Conservation (phyloP, 805 yeast genomes). For the Torulaspora indica region DNA sequence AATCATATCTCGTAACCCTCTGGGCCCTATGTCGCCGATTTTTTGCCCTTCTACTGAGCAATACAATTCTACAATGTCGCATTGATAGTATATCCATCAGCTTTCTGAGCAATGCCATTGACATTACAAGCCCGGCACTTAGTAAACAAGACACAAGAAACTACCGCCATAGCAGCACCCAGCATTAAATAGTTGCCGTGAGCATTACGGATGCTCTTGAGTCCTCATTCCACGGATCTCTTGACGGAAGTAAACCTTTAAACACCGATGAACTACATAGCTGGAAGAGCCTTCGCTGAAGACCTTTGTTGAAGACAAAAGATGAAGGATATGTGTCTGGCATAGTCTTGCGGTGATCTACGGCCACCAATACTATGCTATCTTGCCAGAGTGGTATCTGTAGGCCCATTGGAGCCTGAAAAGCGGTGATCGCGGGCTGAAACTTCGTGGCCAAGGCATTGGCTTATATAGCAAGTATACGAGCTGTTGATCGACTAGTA, state of each 20-base stretch:
- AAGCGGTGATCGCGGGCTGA: too few relatives aligned
- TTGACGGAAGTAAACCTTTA: background rate
- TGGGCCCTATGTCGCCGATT: background rate
- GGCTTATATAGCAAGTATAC: background rate
- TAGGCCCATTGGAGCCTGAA: too few relatives aligned
- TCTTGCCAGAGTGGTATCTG: too few relatives aligned
- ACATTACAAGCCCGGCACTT: background rate
- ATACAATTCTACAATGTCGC: background rate
- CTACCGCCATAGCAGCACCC: too few relatives aligned
- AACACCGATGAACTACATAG: constrained; percentile 1
- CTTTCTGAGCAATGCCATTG: background rate
- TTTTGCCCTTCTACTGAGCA: background rate
- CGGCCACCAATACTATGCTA: too few relatives aligned
- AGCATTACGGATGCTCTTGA: background rate
- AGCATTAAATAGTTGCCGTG: background rate
- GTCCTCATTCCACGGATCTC: background rate
- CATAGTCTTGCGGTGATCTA: too few relatives aligned
- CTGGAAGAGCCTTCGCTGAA: too few relatives aligned
- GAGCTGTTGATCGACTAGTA: too few relatives aligned
- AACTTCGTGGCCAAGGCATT: background rate
- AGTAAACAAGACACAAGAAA: background rate
- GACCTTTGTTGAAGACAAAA: too few relatives aligned
- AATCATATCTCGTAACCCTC: constrained; percentile 4
- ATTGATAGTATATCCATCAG: constrained; percentile 1
- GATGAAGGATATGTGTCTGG: too few relatives aligned